Conservation (phyloP, 495 filamentous ascomycete species). For the Trichoderma virens region DNA sequence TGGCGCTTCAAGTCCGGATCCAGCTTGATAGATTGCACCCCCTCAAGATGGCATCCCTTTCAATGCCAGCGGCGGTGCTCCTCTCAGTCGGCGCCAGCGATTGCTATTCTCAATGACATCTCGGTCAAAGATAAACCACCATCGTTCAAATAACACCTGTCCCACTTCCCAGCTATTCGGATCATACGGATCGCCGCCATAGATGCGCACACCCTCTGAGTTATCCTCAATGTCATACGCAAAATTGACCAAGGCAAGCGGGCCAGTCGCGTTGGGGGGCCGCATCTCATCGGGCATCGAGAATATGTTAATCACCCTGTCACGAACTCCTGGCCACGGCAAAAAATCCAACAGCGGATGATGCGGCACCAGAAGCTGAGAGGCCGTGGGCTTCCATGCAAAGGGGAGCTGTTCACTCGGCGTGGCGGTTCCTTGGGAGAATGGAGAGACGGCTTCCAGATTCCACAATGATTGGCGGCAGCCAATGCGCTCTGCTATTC, state of each 20-base stretch:
- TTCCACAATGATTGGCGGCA: constrained; percentile 16
- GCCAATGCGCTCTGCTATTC: constrained; percentile 22
- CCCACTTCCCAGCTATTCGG: constrained; percentile 39
- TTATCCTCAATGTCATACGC: constrained; percentile 43
- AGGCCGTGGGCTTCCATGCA: constrained; percentile 21
- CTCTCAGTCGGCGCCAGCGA: constrained; percentile 23
- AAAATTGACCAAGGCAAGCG: constrained; percentile 30
- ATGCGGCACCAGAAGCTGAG: constrained; percentile 30
- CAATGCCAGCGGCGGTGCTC: constrained; percentile 12
- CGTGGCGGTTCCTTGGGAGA: constrained; percentile 13
- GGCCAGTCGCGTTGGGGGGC: constrained; percentile 28
- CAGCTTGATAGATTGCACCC: too few relatives aligned
- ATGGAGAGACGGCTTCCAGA: constrained; percentile 16
- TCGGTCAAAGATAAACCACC: constrained; percentile 46
- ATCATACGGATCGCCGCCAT: constrained; percentile 28
- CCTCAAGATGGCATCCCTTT: not conserved
- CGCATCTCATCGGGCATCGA: constrained; percentile 29
- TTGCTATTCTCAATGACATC: constrained; percentile 35
- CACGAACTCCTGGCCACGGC: constrained; percentile 40
- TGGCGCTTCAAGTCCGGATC: too few relatives aligned
- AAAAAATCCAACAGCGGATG: constrained; percentile 44
- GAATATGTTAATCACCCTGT: constrained; percentile 38
- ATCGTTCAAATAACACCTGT: constrained; percentile 38
- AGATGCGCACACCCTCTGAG: constrained; percentile 34
- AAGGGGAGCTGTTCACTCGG: constrained; percentile 15